phyloP scores from a whole-genome alignment of 1,139 yeast species.

The Blastobotrys apis region DNA sequence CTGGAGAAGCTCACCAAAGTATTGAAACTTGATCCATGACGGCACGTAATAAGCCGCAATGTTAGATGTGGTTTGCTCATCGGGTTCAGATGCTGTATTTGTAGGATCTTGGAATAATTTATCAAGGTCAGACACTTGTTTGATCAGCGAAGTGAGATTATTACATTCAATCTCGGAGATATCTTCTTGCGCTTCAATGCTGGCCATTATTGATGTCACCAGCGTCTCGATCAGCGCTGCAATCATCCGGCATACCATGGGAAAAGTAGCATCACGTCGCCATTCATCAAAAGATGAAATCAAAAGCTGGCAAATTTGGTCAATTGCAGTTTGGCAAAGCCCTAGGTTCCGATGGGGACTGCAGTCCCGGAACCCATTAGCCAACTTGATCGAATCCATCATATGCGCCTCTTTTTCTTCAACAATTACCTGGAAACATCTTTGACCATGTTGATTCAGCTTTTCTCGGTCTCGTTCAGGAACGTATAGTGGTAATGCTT shows the following conservation, averaged over 20 bases:
- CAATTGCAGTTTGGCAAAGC: slow-evolving; percentile 26
- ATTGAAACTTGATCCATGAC: slow-evolving; percentile 39
- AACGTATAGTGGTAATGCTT: slow-evolving; percentile 5
- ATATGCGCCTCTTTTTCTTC: slow-evolving; percentile 17
- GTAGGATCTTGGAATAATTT: slow-evolving; percentile 23
- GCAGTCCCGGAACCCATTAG: slow-evolving; percentile 27
- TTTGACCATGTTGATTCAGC: slow-evolving; percentile 17
- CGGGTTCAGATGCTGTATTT: slow-evolving; percentile 9
- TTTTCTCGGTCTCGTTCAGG: slow-evolving; percentile 14
- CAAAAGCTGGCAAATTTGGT: slow-evolving; percentile 21
- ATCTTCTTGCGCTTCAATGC: slow-evolving; percentile 29
- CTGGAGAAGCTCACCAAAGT: slow-evolving; percentile 33
- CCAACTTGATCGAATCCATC: slow-evolving; percentile 14
- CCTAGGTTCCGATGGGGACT: slow-evolving; percentile 21
- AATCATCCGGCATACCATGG: slow-evolving; percentile 27
- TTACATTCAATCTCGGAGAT: slow-evolving; percentile 35
- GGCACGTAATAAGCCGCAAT: slow-evolving; percentile 35
- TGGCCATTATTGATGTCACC: slow-evolving; percentile 25
- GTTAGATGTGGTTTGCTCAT: slow-evolving; percentile 13
- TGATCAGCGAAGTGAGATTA: slow-evolving; percentile 28
- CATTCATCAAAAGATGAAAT: slow-evolving; percentile 21
- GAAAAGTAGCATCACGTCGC: slow-evolving; percentile 23
- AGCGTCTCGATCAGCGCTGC: slow-evolving; percentile 32
- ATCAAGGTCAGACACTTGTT: slow-evolving; percentile 25
- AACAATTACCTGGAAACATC: slow-evolving; percentile 16